Base-by-base conservation (phyloP, 495 filamentous ascomycete species). In the Hypoxylon perforatum region DNA sequence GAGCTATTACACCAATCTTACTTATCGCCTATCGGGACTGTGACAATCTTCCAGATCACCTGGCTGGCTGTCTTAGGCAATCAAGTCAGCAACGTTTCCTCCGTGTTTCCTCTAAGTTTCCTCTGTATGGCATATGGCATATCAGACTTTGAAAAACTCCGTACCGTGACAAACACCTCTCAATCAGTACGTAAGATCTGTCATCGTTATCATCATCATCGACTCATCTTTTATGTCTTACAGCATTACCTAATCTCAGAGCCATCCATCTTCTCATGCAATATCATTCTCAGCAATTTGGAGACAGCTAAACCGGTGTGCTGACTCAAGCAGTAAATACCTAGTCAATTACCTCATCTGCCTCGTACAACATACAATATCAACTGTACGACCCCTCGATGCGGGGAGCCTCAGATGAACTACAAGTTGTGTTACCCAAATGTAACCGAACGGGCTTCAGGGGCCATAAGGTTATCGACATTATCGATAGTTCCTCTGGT, bases 161-260 rank as follows among this genome's bases (percentile, higher is more conserved):
- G 39, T 15, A 18, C 39, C 39, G n/a, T 42, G 39, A 8, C 15
- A 42, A 4, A 15, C 4, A 42, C 17, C 5, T 3, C 8, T 42
- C 12, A 11, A 4, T 12, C 15, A 18, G 15, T 3, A 42, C 39
- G 39, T 42, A 12, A 42, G 15, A 42, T n/a, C 4, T 3, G 18
- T 15, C 39, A 14, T 15, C n/a, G 18, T 15, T 1, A 42, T 23
- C 46, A 47, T 53, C 44, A 54, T 54, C 14, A 19, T 23, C 3
- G 25, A 48, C 30, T 46, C 18, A 21, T 17, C 15, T 44, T n/a
- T 17, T 36, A 21, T 15, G 2, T 42, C 11, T 17, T 36, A 10
- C 12, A 30, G 60, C 52, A 57, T 45, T 44, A 57, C 63, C 38
- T 47, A 51, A 57, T 56, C 57, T 61, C 51, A 45, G 57, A 33